Evolutionary conservation across 805 yeast species (phyloP).

Genomic region (Myxozyma udenii): DNA sequence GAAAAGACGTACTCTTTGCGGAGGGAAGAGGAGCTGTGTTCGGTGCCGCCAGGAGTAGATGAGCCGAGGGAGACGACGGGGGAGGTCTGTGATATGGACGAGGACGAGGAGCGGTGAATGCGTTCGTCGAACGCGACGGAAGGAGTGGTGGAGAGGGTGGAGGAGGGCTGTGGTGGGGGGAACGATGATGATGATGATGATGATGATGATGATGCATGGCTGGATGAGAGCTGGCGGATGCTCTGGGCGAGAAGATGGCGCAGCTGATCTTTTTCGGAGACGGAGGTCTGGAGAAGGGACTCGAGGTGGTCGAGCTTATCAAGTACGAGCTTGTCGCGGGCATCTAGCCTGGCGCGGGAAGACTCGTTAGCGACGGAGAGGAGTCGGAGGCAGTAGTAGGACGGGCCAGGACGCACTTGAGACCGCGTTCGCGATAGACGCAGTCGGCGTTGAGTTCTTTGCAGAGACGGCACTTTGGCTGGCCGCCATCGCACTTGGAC

Average conservation of each 20-base stretch:
- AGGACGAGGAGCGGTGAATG: not conserved
- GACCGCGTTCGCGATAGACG: slow-evolving; percentile 17
- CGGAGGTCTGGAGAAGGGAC: slow-evolving; percentile 5
- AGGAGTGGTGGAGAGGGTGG: not conserved
- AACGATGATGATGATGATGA: slow-evolving; percentile 1
- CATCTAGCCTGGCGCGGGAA: slow-evolving; percentile 13
- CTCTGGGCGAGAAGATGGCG: not conserved
- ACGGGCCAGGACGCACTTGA: slow-evolving; percentile 8
- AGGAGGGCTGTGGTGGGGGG: not conserved
- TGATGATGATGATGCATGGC: not conserved
- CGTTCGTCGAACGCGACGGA: not conserved
- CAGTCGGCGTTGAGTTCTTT: slow-evolving; percentile 22
- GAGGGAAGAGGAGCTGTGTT: not conserved
- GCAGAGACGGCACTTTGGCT: slow-evolving; percentile 22
- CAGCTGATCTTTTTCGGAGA: not conserved
- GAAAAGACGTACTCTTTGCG: slow-evolving; percentile 15
- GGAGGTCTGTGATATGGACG: slow-evolving; percentile 2
- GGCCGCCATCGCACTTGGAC: slow-evolving; percentile 25
- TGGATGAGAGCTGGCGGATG: not conserved
- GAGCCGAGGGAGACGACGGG: slow-evolving; percentile 1
- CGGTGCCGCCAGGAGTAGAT: not conserved
- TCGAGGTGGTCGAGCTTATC: slow-evolving; percentile 16
- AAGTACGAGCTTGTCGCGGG: slow-evolving; percentile 15
- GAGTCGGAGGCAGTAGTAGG: not conserved
- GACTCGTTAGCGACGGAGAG: not conserved